These are phyloP conservation scores for Cylindrodendrum hubeiense DNA, from an alignment of 2,329 filamentous ascomycete species.

Conservation along the genomic window DNA sequence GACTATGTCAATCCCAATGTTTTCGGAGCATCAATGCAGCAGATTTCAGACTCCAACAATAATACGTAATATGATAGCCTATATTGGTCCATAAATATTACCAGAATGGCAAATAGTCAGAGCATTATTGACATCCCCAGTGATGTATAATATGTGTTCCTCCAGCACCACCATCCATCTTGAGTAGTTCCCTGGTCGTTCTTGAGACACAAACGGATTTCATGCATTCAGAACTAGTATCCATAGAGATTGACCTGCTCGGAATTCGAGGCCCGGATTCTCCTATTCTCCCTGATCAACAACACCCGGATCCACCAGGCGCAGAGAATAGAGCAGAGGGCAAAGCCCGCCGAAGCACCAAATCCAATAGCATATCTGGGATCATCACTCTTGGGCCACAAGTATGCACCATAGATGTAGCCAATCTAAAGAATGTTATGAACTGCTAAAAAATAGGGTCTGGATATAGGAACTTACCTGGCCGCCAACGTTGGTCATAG, in stretches of 20 bases:
- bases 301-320: conserved; percentile 58
- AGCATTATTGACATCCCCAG: too few relatives aligned
- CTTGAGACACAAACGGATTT: background rate
- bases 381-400: conserved; percentile 59
- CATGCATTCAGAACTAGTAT: conserved; percentile 43
- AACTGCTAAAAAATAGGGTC: background rate
- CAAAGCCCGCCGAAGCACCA: conserved; percentile 58
- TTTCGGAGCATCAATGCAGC: too few relatives aligned
- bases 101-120: too few relatives aligned
- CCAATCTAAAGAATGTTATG: conserved; percentile 45
- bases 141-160: too few relatives aligned
- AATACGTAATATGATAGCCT: too few relatives aligned
- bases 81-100: too few relatives aligned
- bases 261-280: conserved; percentile 48
- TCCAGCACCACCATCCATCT: too few relatives aligned
- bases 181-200: background rate
- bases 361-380: conserved; percentile 60
- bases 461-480: conserved; percentile 34
- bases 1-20: too few relatives aligned
- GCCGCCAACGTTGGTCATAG: conserved; percentile 62
- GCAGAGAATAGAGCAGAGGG: conserved; percentile 50
- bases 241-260: conserved; percentile 54
- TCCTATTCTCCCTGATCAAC: conserved; percentile 57
- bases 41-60: too few relatives aligned
- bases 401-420: conserved; percentile 64